A percentile compares a stretch with the other conserved stretches of the same genome.
phyloP scores from a whole-genome alignment of 140 eudicot species.

The Oenanthe javanica region DNA sequence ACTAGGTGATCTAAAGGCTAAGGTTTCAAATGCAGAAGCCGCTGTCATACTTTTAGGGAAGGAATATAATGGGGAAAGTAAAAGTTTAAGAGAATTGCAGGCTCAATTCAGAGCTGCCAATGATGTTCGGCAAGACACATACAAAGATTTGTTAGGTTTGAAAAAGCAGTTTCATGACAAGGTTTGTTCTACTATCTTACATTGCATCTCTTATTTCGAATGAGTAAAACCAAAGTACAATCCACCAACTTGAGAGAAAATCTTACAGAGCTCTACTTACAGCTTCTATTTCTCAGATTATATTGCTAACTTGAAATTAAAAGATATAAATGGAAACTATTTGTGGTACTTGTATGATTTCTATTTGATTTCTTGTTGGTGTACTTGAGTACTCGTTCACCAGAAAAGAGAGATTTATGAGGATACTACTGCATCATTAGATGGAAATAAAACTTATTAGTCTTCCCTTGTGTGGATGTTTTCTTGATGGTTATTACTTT shows the following conservation, averaged over 20 bases:
- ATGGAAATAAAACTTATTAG: background rate
- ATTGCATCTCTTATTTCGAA: background rate
- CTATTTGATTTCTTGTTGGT: background rate
- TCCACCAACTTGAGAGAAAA: background rate
- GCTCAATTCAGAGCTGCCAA: slow-evolving; percentile 52
- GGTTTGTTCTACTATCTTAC: slow-evolving; percentile 36
- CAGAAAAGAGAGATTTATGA: background rate
- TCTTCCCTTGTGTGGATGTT: background rate
- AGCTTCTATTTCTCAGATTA: background rate
- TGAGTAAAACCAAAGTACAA: background rate
- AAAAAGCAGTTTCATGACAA: slow-evolving; percentile 48
- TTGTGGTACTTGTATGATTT: background rate
- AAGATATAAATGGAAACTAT: background rate
- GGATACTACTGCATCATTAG: background rate
- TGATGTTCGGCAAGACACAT: slow-evolving; percentile 68
- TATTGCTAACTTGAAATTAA: background rate
- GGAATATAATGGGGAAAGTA: slow-evolving; percentile 46
- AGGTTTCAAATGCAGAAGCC: slow-evolving; percentile 47
- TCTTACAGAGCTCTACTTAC: background rate
- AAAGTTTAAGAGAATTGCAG: slow-evolving; percentile 45
- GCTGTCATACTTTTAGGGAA: slow-evolving; percentile 28
- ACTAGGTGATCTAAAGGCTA: slow-evolving; percentile 43
- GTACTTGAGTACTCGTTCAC: background rate
- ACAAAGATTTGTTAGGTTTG: slow-evolving; percentile 37
- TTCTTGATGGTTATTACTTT: too few species aligned